Base-by-base conservation (phyloP, 176 grass and related monocot species). In the Triticum urartu region DNA sequence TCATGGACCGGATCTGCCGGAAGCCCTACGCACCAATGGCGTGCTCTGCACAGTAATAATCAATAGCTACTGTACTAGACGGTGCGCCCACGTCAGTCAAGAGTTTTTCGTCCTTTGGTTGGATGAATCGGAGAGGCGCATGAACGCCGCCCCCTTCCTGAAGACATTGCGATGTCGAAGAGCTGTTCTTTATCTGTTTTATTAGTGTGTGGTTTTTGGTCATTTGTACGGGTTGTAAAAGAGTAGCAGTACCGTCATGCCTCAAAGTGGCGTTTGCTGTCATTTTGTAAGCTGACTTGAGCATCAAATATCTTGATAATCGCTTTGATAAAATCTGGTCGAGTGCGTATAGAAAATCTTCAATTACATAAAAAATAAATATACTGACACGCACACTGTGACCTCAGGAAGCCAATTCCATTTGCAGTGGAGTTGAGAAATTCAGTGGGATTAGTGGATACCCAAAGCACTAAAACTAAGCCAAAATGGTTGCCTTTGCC, bases 1-100 rank as follows among this genome's bases (percentile, higher is more conserved):
- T 96, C 68, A 94, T 99, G 94, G 97, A 99, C 71, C 81, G 97
- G 59, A 96, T 94, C 34, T 95, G 91, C 47, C 89, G 40, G 66
- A 89, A 5, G 50, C 82, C 72, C 3, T 86, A 81, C 86, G 64
- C 78, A 26, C 90, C 88, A 5, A 48, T 89, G 76, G 88, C 88
- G 13, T 92, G 95, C 20, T 92, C 60, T 77, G 88, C 78, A 28
- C 72, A 88, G 47, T 77, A 68, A 24, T 77, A 68, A 24, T 11
- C 1, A 5, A 10, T 10, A 64, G 39, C 13, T 48, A 26, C 18
- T 50, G 40, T 22, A 17, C 24, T 30, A 52, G 48, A 52, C 43
- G 43, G 43, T 47, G 43, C 11, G 18, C 43, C 48, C 0, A 52
- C 72, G 48, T 52, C 43, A 75, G 43, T 52, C 45, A 11, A 75